These are phyloP conservation scores for Mytilinidion resinicola DNA, from an alignment of 495 filamentous ascomycete genomes.

Conservation along the genomic window DNA sequence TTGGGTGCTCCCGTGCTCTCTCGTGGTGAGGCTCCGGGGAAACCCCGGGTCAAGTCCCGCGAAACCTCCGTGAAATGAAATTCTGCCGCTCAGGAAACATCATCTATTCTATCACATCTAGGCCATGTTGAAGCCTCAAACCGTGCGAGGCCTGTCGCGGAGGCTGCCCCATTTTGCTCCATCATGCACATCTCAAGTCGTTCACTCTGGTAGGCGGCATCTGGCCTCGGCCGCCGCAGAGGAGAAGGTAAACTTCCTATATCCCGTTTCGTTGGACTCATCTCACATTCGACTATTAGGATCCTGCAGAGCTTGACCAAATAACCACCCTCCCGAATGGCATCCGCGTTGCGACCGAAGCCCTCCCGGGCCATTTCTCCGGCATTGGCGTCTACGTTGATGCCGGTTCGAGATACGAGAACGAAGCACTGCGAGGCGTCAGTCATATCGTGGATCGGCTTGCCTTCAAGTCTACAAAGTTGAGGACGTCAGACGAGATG, in stretches of 20 bases:
- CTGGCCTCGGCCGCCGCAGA: constrained; percentile 21
- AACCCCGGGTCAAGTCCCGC: no score
- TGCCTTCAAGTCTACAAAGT: constrained; percentile 88
- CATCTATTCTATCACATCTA: no score
- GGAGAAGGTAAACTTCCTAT: constrained; percentile 22
- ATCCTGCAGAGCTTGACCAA: constrained; percentile 79
- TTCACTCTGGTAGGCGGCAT: constrained; percentile 10
- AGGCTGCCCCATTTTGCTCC: constrained; percentile 8
- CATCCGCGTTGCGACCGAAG: constrained; percentile 89
- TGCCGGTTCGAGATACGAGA: constrained; percentile 93
- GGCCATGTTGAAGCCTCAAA: constrained; percentile 21
- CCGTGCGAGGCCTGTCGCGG: constrained; percentile 19
- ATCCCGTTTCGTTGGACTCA: neutral
- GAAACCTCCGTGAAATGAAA: no score
- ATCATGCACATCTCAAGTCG: neutral
- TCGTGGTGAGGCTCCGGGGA: no score
- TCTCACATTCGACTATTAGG: constrained; percentile 45
- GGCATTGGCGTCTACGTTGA: constrained; percentile 96
- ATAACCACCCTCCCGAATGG: constrained; percentile 91
- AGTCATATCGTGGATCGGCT: constrained; percentile 95
- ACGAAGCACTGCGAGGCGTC: constrained; percentile 72
- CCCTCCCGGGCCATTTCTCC: constrained; percentile 89
- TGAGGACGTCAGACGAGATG: constrained; percentile 72
- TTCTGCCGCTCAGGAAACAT: no score
- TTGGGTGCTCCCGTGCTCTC: no score